Evolutionary conservation across 2,329 filamentous ascomycete genomes (phyloP).

Genomic region (Ophiocordyceps australis): DNA sequence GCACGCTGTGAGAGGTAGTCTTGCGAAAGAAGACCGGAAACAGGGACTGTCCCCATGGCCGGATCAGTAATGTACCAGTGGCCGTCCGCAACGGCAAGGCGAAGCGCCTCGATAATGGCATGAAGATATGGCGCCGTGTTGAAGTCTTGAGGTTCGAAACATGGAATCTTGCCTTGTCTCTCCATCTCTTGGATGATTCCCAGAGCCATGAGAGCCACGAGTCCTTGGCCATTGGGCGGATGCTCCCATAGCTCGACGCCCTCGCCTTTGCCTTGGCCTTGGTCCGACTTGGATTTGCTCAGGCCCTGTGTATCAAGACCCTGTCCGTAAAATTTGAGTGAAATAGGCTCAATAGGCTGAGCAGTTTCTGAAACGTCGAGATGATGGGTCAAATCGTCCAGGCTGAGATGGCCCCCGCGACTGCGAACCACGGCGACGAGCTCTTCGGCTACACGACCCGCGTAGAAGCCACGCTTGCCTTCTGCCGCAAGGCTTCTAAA

Average conservation of each 20-base stretch:
- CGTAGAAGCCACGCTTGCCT: slow-evolving; percentile 84
- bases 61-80: slow-evolving; percentile 86
- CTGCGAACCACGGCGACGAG: slow-evolving; percentile 62
- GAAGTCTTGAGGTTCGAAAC: slow-evolving; percentile 53
- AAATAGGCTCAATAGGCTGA: slow-evolving; percentile 73
- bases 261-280: slow-evolving; percentile 12
- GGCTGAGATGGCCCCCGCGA: slow-evolving; percentile 57
- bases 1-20: slow-evolving; percentile 58
- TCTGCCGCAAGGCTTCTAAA: slow-evolving; percentile 63
- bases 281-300: no score
- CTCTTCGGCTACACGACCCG: slow-evolving; percentile 63
- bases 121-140: slow-evolving; percentile 73
- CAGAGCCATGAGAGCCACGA: slow-evolving; percentile 84
- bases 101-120: slow-evolving; percentile 70
- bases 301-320: no score
- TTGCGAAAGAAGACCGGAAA: slow-evolving; percentile 48
- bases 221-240: slow-evolving; percentile 88
- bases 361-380: slow-evolving; percentile 42
- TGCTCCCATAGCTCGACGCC: slow-evolving; percentile 88
- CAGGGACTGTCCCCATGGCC: slow-evolving; percentile 49
- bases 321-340: slow-evolving; percentile 58
- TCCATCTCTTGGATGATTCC: slow-evolving; percentile 83
- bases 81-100: slow-evolving; percentile 79
- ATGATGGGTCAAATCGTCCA: slow-evolving; percentile 70
- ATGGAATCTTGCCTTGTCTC: slow-evolving; percentile 52